phyloP scores from a whole-genome alignment of 2,329 filamentous ascomycete species.

The Chalaropsis thielavioides region DNA sequence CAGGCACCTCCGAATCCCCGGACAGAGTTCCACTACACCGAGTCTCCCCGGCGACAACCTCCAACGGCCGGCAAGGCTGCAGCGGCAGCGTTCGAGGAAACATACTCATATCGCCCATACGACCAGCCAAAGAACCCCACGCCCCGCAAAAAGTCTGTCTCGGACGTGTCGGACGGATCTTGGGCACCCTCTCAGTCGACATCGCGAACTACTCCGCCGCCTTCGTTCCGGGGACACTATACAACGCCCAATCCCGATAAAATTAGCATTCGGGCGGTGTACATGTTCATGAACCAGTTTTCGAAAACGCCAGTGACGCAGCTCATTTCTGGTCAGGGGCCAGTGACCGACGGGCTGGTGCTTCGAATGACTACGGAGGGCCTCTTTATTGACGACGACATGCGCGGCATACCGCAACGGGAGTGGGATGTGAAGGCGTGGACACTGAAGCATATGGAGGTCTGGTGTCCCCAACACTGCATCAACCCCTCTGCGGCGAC shows the following conservation, averaged over 20 bases:
- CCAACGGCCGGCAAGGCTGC: constrained; percentile 32
- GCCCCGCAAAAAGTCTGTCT: constrained; percentile 49
- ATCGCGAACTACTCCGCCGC: constrained; percentile 67
- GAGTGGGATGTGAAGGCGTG: constrained; percentile 99
- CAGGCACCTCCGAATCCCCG: constrained; percentile 23
- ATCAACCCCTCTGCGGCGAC: constrained; percentile 34
- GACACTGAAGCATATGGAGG: constrained; percentile 86
- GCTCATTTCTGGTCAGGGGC: constrained; percentile 66
- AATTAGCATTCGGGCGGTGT: constrained; percentile 88
- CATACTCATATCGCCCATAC: constrained; percentile 64
- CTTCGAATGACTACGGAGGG: constrained; percentile 87
- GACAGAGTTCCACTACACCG: constrained; percentile 11
- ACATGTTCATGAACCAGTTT: constrained; percentile 80
- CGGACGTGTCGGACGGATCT: constrained; percentile 64
- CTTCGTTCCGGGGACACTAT: constrained; percentile 64
- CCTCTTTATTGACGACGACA: constrained; percentile 92
- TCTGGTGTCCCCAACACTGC: constrained; percentile 60
- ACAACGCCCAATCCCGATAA: constrained; percentile 85
- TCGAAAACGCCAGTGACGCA: constrained; percentile 82
- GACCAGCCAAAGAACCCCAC: constrained; percentile 48
- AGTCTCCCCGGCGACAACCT: constrained; percentile 27
- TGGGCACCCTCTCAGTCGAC: constrained; percentile 78
- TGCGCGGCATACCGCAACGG: constrained; percentile 77
- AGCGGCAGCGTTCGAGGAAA: constrained; percentile 43
- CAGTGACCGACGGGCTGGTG: constrained; percentile 83